Evolutionary conservation across 2,329 filamentous ascomycete species (phyloP), one percentile per base, ranked within the genome.

Genomic region (Drechslerella dactyloides): DNA sequence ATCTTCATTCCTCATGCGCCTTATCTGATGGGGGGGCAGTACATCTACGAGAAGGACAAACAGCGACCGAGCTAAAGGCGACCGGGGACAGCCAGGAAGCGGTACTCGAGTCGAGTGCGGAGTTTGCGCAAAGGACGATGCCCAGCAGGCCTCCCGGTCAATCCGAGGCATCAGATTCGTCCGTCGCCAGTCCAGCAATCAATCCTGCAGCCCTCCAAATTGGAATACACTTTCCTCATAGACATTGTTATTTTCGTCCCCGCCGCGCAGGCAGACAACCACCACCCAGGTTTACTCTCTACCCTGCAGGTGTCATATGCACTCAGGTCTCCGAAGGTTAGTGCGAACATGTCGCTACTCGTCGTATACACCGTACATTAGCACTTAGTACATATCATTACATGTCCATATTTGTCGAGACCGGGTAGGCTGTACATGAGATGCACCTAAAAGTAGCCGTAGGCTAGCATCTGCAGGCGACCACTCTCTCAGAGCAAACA

Each of bases 221-320:
- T 48, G 44, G 44, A 19, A 19, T 19, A 3, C 17, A 48, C 8
- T 19, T 48, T 19, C 44, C 44, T 19, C 6, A 2, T 19, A 10
- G 8, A 10, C n/a, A 5, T 21, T 48, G 37, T 48, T 48, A 48
- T 48, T 48, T 63, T 27, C 33, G 33, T 57, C 44, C 21, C 48
- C 50, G 55, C 56, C 27, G 65, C 63, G 65, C 65, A 70, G 65
- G 57, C 53, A 46, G 19, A 35, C 33, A 30, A 33, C 44, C 44
- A 48, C 13, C 44, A 48, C 44, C 44, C 44, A 55, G 55, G 65
- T 59, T 48, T n/a, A n/a, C n/a, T n/a, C n/a, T 48, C n/a, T 70
- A 50, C 60, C 50, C 21, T 65, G 68, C 68, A 72, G 51, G 50
- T 65, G 66, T 70, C 66, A 70, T 55, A 46, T 57, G 66, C 59